Conservation (phyloP, 1,284 basidiomycete species). For the Dichomitus squalens region DNA sequence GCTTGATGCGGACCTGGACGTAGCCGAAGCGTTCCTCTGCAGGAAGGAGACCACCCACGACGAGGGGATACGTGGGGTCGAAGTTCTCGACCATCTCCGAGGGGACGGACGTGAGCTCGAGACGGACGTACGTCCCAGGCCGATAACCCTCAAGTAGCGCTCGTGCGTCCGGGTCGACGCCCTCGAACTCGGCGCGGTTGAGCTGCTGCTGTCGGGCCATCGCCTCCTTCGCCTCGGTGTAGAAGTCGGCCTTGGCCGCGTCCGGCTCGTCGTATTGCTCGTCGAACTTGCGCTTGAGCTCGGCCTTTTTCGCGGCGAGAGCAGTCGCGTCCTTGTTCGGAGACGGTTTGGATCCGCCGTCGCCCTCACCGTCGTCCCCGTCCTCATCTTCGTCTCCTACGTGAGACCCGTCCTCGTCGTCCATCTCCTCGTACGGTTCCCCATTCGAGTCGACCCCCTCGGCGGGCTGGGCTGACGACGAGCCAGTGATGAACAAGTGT, state of each 20-base stretch:
- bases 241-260: constrained; percentile 79
- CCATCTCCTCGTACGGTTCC: constrained; percentile 32
- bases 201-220: constrained; percentile 85
- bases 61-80: constrained; percentile 87
- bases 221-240: constrained; percentile 91
- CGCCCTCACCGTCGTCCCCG: constrained; percentile 43
- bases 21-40: constrained; percentile 93
- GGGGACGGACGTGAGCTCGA: constrained; percentile 86
- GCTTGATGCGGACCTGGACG: constrained; percentile 94
- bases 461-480: constrained; percentile 9
- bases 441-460: constrained; percentile 36
- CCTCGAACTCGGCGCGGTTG: constrained; percentile 87
- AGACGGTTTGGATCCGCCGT: constrained; percentile 32
- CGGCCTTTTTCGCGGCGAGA: constrained; percentile 88
- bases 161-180: constrained; percentile 78
- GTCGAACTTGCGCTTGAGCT: constrained; percentile 93
- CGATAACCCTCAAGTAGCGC: constrained; percentile 89
- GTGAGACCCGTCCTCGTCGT: constrained; percentile 43
- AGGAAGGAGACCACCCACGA: constrained; percentile 91
- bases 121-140: constrained; percentile 92
- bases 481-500: constrained; percentile 89
- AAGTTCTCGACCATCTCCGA: constrained; percentile 95
- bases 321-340: constrained; percentile 43
- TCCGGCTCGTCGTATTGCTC: constrained; percentile 95
- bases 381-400: constrained; percentile 39